Percentiles rank a stretch among this genome's conserved stretches.
phyloP scores from a whole-genome alignment of 148 eudicot species.

The Mesembryanthemum crystallinum region DNA sequence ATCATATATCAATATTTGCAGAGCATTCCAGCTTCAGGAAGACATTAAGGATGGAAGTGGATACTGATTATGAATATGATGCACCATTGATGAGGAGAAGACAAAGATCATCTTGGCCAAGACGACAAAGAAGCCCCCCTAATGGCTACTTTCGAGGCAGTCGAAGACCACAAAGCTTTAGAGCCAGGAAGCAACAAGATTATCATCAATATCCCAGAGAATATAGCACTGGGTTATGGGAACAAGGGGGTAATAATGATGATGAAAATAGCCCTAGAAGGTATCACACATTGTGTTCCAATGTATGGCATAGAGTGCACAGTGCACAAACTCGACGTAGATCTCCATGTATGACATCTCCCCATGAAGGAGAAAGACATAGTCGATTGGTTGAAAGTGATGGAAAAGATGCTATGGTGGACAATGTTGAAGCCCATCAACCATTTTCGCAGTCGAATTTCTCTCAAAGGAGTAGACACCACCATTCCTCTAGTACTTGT shows the following conservation, averaged over 20 bases:
- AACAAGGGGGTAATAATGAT: background rate
- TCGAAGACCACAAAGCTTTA: too few relatives aligned
- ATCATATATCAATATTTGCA: background rate
- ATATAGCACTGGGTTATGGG: background rate
- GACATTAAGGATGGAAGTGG: background rate
- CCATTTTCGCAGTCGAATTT: background rate
- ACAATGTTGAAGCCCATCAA: background rate
- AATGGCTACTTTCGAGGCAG: background rate
- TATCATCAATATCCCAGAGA: background rate
- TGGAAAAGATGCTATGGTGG: background rate
- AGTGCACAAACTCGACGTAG: background rate
- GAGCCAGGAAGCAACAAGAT: background rate
- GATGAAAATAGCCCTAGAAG: background rate
- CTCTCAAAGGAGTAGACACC: background rate
- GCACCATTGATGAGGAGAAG: background rate
- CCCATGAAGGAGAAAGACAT: background rate
- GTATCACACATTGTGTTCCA: background rate
- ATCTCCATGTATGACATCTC: background rate
- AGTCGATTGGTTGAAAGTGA: background rate
- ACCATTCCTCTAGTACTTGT: background rate
- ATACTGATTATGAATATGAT: too few relatives aligned
- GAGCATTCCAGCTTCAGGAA: background rate
- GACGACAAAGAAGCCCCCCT: background rate
- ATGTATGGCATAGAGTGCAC: background rate
- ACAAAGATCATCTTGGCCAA: background rate